Conservation (phyloP, 2,329 filamentous ascomycete genomes). For the Apiospora kogelbergensis region DNA sequence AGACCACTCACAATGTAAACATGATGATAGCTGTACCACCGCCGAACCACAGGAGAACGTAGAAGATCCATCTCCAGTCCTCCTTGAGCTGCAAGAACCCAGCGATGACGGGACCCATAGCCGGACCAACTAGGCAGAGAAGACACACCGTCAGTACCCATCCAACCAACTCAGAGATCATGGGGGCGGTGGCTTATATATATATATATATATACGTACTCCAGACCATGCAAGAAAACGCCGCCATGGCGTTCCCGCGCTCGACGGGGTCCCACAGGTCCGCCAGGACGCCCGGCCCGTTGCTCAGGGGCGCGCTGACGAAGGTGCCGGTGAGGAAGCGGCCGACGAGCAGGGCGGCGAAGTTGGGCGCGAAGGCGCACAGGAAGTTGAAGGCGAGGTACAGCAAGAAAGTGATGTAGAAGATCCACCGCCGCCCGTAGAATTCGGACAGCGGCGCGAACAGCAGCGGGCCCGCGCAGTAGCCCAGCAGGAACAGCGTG, state of each 20-base stretch:
- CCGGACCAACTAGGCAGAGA: neutral
- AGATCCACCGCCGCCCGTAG: constrained; percentile 54
- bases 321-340: constrained; percentile 53
- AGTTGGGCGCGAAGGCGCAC: constrained; percentile 56
- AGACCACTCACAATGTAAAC: constrained; percentile 38
- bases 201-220: constrained; percentile 22
- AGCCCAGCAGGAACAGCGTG: constrained; percentile 56
- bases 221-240: constrained; percentile 54
- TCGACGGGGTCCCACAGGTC: constrained; percentile 53
- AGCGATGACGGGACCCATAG: constrained; percentile 48
- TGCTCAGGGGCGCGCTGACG: constrained; percentile 38
- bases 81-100: constrained; percentile 58
- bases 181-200: too few relatives aligned
- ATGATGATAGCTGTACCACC: constrained; percentile 42
- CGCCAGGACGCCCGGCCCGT: constrained; percentile 51
- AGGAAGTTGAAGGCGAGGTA: constrained; percentile 53
- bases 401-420: constrained; percentile 47
- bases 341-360: constrained; percentile 51
- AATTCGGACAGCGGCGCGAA: constrained; percentile 60
- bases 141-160: neutral
- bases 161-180: neutral
- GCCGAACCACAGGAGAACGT: constrained; percentile 45
- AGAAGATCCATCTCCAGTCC: constrained; percentile 55
- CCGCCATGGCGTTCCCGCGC: constrained; percentile 53
- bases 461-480: constrained; percentile 57